phyloP scores from a whole-genome alignment of 805 yeast species.

The Ogataea pignaliae region DNA sequence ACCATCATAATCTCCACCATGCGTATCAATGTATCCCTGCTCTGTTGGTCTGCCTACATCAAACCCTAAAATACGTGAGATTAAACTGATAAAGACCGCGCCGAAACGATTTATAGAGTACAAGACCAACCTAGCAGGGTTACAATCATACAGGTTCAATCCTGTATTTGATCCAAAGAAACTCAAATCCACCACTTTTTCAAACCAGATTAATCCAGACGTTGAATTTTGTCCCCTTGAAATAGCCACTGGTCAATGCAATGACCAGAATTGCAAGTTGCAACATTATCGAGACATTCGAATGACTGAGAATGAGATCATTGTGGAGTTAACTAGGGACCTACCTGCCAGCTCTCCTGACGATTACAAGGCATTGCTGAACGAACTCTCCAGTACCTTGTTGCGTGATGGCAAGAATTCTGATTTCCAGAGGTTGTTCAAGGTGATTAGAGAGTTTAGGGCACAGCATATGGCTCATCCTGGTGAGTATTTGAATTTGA shows the following conservation, averaged over 20 bases:
- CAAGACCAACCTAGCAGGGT: conserved; percentile 8
- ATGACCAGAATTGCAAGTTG: conserved; percentile 5
- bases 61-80: too few relatives aligned
- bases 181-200: conserved; percentile 15
- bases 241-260: conserved; percentile 11
- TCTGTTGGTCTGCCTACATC: too few relatives aligned
- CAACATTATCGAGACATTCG: conserved; percentile 14
- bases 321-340: conserved; percentile 10
- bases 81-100: too few relatives aligned
- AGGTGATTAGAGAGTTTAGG: conserved; percentile 6
- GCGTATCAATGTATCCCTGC: too few relatives aligned
- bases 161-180: conserved; percentile 14
- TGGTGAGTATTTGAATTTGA: conserved; percentile 5
- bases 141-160: conserved; percentile 14
- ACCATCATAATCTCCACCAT: too few relatives aligned
- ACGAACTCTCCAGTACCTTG: conserved; percentile 3
- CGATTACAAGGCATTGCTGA: conserved; percentile 8
- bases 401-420: conserved; percentile 2
- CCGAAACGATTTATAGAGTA: conserved; percentile 10
- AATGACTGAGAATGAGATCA: conserved; percentile 7
- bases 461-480: not conserved
- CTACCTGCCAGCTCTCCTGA: conserved; percentile 7
- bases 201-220: conserved; percentile 13
- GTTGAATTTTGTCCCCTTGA: conserved; percentile 13
- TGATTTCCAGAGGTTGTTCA: conserved; percentile 6